Evolutionary conservation across 164 flowering plant genomes (phyloP), one percentile per base, ranked within the genome.

Genomic region (Euptelea pleiosperma): DNA sequence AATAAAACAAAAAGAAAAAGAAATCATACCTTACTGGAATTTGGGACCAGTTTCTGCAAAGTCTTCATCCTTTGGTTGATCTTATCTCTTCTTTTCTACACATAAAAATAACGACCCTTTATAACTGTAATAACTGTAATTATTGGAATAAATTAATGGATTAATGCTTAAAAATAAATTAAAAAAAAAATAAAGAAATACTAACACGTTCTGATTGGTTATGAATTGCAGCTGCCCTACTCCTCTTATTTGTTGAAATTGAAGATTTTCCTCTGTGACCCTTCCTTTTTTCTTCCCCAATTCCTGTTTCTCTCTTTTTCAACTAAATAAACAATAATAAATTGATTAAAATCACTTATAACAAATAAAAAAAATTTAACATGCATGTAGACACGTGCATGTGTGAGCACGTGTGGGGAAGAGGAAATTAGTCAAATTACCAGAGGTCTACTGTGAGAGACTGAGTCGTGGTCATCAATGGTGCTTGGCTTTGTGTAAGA

Each of bases 81-180:
- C 77, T 77, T 81, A 70, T 87, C 97, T 69, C 98, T 84, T 70
- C 98, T 83, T 76, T 83, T 91, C 98, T 91, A 68, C n/a, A n/a
- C n/a, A n/a, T 31, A 59, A 54, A 5, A 28, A 48, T 26, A 48
- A 48, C 52, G 11, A 41, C 21, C n/a, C 19, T 2, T 1, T 22
- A 24, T 36, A 36, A 36, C 40, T 36, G 11, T 36, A 36, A 36
- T 36, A 24, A 46, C 30, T 24, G 30, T 26, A 46, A 40, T 40
- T 24, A 55, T 4, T 21, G 19, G 21, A 35, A 3, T 10, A 4
- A 40, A 16, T 4, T 22, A 33, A 55, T n/a, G n/a, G n/a, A n/a
- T n/a, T n/a, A n/a, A n/a, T n/a, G n/a, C n/a, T n/a, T n/a, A n/a
- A n/a, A n/a, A n/a, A n/a, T n/a, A n/a, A n/a, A n/a, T n/a, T n/a